Conservation (phyloP, 352 stramenopile genomes). For the Phytophthora syringae region DNA sequence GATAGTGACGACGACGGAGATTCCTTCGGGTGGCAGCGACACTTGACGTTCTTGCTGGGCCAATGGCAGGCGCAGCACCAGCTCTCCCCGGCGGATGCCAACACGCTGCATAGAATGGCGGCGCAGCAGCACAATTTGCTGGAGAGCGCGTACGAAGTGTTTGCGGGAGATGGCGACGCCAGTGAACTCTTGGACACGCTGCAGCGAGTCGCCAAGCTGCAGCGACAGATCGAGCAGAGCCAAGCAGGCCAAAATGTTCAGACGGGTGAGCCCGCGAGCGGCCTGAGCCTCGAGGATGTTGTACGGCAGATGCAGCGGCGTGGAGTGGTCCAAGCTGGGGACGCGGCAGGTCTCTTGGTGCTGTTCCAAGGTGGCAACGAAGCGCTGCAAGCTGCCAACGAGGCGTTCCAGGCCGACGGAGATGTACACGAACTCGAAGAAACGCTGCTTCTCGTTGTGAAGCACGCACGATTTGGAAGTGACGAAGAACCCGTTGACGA, state of each 20-base stretch:
- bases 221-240: slow-evolving; percentile 54
- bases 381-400: slow-evolving; percentile 70
- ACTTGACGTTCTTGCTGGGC: slow-evolving; percentile 53
- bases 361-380: slow-evolving; percentile 76
- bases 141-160: slow-evolving; percentile 79
- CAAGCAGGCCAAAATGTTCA: slow-evolving; percentile 33
- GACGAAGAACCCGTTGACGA: slow-evolving; percentile 31
- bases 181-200: slow-evolving; percentile 76
- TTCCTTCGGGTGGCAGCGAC: slow-evolving; percentile 52
- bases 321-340: slow-evolving; percentile 49
- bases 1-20: slow-evolving; percentile 36
- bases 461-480: slow-evolving; percentile 72
- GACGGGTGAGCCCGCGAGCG: slow-evolving; percentile 15
- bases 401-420: slow-evolving; percentile 74
- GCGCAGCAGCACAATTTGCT: slow-evolving; percentile 64
- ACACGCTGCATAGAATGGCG: slow-evolving; percentile 52
- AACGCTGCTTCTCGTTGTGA: slow-evolving; percentile 81
- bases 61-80: slow-evolving; percentile 46
- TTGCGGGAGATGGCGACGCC: slow-evolving; percentile 57
- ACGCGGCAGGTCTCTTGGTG: slow-evolving; percentile 69
- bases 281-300: slow-evolving; percentile 62
- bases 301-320: slow-evolving; percentile 75
- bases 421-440: slow-evolving; percentile 82
- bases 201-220: slow-evolving; percentile 71
- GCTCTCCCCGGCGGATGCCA: slow-evolving; percentile 42